These are phyloP conservation scores for Erysimum pusillum DNA, from an alignment of 441 rosid genomes.

Conservation along the genomic window DNA sequence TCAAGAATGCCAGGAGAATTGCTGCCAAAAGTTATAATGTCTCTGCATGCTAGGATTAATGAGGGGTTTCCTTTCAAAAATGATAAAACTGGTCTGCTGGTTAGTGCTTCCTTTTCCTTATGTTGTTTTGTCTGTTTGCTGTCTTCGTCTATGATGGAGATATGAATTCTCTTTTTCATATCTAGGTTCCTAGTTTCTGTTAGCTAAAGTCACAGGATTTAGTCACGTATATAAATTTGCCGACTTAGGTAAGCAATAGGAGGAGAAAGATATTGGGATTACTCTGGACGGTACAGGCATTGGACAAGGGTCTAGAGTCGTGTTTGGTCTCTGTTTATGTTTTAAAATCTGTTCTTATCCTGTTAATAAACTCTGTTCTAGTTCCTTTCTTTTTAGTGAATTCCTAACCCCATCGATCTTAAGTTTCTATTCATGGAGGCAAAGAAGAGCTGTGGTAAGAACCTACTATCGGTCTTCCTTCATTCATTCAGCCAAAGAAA, in stretches of 20 bases:
- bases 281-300: not conserved
- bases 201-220: constrained; percentile 24
- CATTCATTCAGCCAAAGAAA: constrained; percentile 21
- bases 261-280: constrained; percentile 22
- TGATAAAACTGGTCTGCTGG: constrained; percentile 84
- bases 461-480: constrained; percentile 18
- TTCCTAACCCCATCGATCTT: constrained; percentile 8
- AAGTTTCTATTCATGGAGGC: constrained; percentile 14
- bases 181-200: constrained; percentile 21
- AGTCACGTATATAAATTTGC: constrained; percentile 8
- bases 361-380: not conserved
- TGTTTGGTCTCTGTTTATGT: constrained; percentile 30
- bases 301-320: constrained; percentile 18
- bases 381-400: constrained; percentile 8
- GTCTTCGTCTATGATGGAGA: constrained; percentile 21
- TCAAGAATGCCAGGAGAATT: constrained; percentile 88
- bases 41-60: constrained; percentile 64
- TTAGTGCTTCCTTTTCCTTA: constrained; percentile 52
- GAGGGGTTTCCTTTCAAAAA: constrained; percentile 69
- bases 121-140: constrained; percentile 12
- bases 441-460: constrained; percentile 22
- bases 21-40: constrained; percentile 68
- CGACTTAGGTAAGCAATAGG: constrained; percentile 19
- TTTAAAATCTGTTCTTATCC: not conserved
- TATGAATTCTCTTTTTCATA: constrained; percentile 3